A percentile compares a stretch with the other conserved stretches of the same genome.
phyloP scores from a whole-genome alignment of 2,329 filamentous ascomycete genomes.

The Colletotrichum incanum region DNA sequence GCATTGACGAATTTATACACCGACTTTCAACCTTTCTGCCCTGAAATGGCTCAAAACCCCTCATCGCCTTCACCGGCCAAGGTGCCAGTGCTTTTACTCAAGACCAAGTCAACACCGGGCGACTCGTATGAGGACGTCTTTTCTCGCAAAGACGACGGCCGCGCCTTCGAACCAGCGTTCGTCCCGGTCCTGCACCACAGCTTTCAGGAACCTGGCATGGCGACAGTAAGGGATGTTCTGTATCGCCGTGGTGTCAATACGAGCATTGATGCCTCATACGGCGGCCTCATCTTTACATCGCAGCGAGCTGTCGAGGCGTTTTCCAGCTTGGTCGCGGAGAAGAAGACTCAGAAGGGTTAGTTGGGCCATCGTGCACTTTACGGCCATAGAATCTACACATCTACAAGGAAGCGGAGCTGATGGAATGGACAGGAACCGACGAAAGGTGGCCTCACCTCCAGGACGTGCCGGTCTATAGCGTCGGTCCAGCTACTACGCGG shows the following conservation, averaged over 20 bases:
- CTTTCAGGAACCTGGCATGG: constrained; percentile 73
- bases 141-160: constrained; percentile 57
- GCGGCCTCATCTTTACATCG: constrained; percentile 87
- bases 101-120: constrained; percentile 80
- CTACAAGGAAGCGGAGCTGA: constrained; percentile 16
- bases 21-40: not conserved
- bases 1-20: not conserved
- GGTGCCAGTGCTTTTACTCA: constrained; percentile 80
- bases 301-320: constrained; percentile 89
- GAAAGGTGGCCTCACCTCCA: constrained; percentile 67
- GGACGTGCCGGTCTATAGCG: constrained; percentile 79
- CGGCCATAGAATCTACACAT: constrained; percentile 4
- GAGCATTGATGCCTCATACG: constrained; percentile 65
- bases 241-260: constrained; percentile 57
- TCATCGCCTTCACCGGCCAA: constrained; percentile 33
- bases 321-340: constrained; percentile 71
- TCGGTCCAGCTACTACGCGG: constrained; percentile 85
- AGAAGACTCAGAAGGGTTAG: constrained; percentile 62
- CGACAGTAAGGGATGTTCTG: constrained; percentile 67
- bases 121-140: constrained; percentile 84
- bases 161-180: constrained; percentile 75
- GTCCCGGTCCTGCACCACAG: constrained; percentile 84
- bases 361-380: constrained; percentile 54
- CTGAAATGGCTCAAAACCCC: constrained; percentile 40
- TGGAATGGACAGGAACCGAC: constrained; percentile 40